A percentile compares a stretch with the other conserved stretches of the same genome.
phyloP scores from a whole-genome alignment of 306 rosid species.

The Calophaca sinica region DNA sequence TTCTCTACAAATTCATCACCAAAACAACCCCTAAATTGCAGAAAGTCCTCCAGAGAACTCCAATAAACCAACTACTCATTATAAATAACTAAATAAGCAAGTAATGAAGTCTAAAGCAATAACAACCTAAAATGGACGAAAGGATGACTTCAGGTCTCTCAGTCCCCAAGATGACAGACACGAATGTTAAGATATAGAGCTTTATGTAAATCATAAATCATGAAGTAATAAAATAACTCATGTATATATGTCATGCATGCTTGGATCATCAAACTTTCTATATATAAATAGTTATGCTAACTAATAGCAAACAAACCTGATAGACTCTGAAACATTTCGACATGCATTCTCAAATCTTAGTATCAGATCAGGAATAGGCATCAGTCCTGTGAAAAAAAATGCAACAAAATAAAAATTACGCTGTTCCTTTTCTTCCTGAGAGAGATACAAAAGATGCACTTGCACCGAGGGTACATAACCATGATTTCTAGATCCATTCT shows the following conservation, averaged over 20 bases:
- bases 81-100: constrained; percentile 16
- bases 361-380: constrained; percentile 85
- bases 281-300: constrained; percentile 2
- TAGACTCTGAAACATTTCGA: constrained; percentile 79
- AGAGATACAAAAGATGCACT: constrained; percentile 15
- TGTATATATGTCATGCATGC: constrained; percentile 14
- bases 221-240: constrained; percentile 16
- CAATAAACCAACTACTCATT: constrained; percentile 17
- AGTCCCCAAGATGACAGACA: constrained; percentile 25
- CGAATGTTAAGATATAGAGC: constrained; percentile 22
- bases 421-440: not conserved
- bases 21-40: constrained; percentile 16
- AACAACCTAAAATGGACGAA: constrained; percentile 25
- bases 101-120: constrained; percentile 27
- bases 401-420: constrained; percentile 20
- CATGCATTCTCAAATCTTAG: constrained; percentile 76
- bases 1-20: constrained; percentile 3
- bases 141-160: not conserved
- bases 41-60: constrained; percentile 23
- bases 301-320: constrained; percentile 63
- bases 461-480: not conserved
- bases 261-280: constrained; percentile 25
- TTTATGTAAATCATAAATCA: constrained; percentile 20
- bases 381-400: constrained; percentile 63
- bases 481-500: constrained; percentile 32